Evolutionary conservation across 805 yeast species (phyloP), one percentile per base, ranked within the genome.

Genomic region (Wickerhamiella qilinensis): DNA sequence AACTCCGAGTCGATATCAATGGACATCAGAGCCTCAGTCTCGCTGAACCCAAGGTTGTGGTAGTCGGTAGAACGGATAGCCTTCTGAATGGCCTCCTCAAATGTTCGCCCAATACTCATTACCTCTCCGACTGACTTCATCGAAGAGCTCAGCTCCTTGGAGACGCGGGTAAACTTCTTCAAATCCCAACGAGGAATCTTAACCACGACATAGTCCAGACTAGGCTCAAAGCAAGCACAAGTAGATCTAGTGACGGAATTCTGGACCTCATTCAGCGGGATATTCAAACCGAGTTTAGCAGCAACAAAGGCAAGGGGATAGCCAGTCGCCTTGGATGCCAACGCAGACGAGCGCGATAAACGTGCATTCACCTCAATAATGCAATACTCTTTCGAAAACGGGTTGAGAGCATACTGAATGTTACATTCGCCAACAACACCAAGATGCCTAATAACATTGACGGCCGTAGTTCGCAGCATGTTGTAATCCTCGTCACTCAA

Each of bases 341-440:
- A 71, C 41, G 98, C 98, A n/a, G 97, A 91, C 35, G 98, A 88
- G 62, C 98, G 77, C 24, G 96, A 86, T 52, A 88, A 70, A 67
- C 98, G 80, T 37, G 98, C 98, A 58, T 88, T 88, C 49, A 88
- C 98, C 67, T 88, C 98, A 60, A 88, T 88, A 50, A 88, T 84
- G 65, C 98, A 80, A 66, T 88, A 88, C 56, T 91, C 97, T 61
- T 82, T 78, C 43, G 93, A 77, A 63, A 76, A 72, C 43, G 98
- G 97, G 57, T 88, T 81, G 57, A 88, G 70, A 38, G 97, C 96
- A 57, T 88, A 88, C 63, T 88, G 98, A 54, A 88, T 84, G 67
- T 88, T 88, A 71, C 98, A 88, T 68, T 88, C 98, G 69, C 98
- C 98, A 57, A 88, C 97, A 57, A 88, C 98, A 54, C 97, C 97